Evolutionary conservation across 768 basidiomycete species (phyloP), one percentile per base, ranked within the genome.

Genomic region (Leccinum subtestaceum): DNA sequence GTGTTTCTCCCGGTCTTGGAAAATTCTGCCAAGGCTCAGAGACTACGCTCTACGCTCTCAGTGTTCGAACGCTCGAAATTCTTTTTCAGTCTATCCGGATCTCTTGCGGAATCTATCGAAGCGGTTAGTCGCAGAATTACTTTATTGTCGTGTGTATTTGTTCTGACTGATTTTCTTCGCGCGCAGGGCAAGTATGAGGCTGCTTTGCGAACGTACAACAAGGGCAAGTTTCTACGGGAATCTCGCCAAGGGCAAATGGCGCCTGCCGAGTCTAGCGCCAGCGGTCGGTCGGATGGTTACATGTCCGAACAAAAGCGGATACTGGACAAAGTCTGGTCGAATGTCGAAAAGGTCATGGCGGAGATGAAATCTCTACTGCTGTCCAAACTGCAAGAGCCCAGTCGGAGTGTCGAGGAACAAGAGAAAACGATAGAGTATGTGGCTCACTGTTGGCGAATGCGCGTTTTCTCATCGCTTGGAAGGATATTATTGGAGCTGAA

Each of bases 1-100:
- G 93, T 98, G 5, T 98, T 97, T 72, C 81, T 98, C 2, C 97
- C 97, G 2, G 92, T 98, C 29, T 80, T 99, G 45, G 96, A 98
- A 71, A 98, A 98, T 62, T 86, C 95, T 3, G 87, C 92, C 32
- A 98, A 98, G 70, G 94, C 96, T 13, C 87, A 93, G 68, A 93
- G 95, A 72, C 77, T 99, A 4, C 87, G 92, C 38, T 92, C 90
- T 0, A 98, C 97, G 0, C 84, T 98, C 6, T 89, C 93, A 34
- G 93, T 98, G 19, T 98, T 99, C 63, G 96, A 98, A 65, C 84
- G 94, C 46, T 95, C 93, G 53, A 96, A 95, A 67, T 99, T 98
- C 81, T 93, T 98, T 74, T 98, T 98, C 82, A 98, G 96, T 67
- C 81, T 99, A n/a, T 96, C 97, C 0, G 88, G 89, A 31, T 87